Conservation (phyloP, 1,284 basidiomycete species). For the Schizophyllum amplum region DNA sequence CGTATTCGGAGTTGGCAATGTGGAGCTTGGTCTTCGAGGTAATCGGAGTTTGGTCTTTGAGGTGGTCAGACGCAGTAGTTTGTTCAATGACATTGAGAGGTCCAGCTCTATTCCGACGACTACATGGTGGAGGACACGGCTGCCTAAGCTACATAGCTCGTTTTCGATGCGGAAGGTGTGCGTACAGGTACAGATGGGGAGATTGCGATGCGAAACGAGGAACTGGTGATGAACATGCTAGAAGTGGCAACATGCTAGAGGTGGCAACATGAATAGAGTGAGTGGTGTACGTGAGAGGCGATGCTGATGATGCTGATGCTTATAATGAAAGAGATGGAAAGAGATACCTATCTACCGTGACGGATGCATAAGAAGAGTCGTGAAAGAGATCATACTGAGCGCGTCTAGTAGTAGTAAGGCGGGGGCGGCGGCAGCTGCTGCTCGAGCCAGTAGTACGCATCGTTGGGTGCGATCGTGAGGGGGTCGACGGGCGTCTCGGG, state of each 20-base stretch:
- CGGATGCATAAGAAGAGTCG: no score
- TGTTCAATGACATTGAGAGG: background rate
- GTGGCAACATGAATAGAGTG: background rate
- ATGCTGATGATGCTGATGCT: background rate
- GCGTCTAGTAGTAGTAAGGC: background rate
- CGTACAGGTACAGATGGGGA: background rate
- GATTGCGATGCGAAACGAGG: background rate
- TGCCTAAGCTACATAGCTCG: background rate
- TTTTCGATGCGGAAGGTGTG: background rate
- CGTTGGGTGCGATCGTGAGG: background rate
- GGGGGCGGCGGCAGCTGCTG: no score
- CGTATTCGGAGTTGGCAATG: background rate
- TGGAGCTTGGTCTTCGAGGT: no score
- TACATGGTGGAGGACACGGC: background rate
- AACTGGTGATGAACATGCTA: no score
- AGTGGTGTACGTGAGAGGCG: background rate
- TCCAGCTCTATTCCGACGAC: background rate
- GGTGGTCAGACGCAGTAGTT: background rate
- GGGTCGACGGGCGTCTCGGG: background rate
- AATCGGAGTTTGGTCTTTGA: background rate
- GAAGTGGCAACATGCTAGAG: background rate
- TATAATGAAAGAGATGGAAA: no score
- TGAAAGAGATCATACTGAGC: no score
- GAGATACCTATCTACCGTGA: no score
- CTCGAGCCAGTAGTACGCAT: background rate